Percentiles rank a stretch among this genome's conserved stretches.
Conservation (phyloP, 2,329 filamentous ascomycete species). For the Sclerotinia nivalis region DNA sequence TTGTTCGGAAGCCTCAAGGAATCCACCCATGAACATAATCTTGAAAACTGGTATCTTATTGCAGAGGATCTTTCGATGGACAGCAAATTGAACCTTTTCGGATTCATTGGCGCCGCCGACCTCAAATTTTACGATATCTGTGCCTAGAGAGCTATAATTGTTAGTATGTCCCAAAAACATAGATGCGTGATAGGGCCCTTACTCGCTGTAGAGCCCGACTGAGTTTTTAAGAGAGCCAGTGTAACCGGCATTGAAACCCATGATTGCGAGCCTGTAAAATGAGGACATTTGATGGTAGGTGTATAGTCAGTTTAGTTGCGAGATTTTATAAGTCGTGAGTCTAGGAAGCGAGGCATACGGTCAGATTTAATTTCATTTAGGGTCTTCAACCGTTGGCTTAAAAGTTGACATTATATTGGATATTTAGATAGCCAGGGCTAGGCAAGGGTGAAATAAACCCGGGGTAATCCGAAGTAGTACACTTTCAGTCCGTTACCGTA, state of each 20-base stretch:
- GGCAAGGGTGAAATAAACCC: too few relatives aligned
- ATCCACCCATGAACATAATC: constrained; percentile 22
- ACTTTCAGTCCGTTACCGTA: too few relatives aligned
- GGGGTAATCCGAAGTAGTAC: too few relatives aligned
- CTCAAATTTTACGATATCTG: constrained; percentile 27
- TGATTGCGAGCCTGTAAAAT: neutral
- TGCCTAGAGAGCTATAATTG: neutral
- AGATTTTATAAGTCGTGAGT: too few relatives aligned
- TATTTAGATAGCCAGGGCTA: too few relatives aligned
- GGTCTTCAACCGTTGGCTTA: too few relatives aligned
- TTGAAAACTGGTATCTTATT: constrained; percentile 26
- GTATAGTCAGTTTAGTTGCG: too few relatives aligned
- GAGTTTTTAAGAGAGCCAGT: neutral
- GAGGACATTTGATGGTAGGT: too few relatives aligned
- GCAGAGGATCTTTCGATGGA: constrained; percentile 27
- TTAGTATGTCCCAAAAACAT: neutral
- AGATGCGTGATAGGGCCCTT: neutral
- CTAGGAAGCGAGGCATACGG: too few relatives aligned
- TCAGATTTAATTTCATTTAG: too few relatives aligned
- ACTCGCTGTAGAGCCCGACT: neutral
- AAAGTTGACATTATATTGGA: too few relatives aligned
- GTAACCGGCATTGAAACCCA: neutral
- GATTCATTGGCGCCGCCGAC: constrained; percentile 21
- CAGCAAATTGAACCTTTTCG: constrained; percentile 7
- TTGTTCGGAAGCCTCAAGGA: constrained; percentile 15